Percentiles rank a stretch among this genome's conserved stretches.
Evolutionary conservation across 345 rosid species (phyloP).

Genomic region (Bretschneidera sinensis): DNA sequence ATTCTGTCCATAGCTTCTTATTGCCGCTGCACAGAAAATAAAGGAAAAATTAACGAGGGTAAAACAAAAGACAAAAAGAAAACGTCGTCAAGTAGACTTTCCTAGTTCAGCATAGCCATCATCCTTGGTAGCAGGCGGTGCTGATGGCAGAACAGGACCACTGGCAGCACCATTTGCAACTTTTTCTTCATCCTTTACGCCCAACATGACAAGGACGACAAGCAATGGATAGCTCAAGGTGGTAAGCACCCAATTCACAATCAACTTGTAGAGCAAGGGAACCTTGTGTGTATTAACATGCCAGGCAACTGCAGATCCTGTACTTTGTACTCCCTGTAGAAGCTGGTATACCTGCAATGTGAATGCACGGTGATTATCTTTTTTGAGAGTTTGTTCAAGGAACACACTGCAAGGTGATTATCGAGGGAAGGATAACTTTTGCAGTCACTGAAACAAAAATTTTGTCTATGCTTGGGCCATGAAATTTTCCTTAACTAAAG

Average conservation of each 20-base stretch:
- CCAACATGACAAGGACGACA: slow-evolving; percentile 34
- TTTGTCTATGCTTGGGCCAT: too few species aligned
- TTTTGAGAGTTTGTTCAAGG: too few species aligned
- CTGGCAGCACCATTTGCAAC: slow-evolving; percentile 7
- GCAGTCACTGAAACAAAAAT: too few species aligned
- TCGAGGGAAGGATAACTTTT: too few species aligned
- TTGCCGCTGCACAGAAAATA: neutral
- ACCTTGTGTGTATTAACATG: slow-evolving; percentile 48
- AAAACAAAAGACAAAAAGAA: neutral
- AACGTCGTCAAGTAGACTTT: neutral
- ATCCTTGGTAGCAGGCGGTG: neutral
- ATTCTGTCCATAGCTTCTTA: too few species aligned
- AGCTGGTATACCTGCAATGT: slow-evolving; percentile 57
- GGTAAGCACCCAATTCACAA: slow-evolving; percentile 51
- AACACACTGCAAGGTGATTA: too few species aligned
- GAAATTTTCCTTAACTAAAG: too few species aligned
- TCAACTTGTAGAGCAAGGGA: slow-evolving; percentile 32
- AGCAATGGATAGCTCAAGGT: slow-evolving; percentile 55
- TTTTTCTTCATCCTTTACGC: slow-evolving; percentile 37
- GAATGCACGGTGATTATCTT: too few species aligned
- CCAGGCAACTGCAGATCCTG: slow-evolving; percentile 69
- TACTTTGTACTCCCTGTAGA: slow-evolving; percentile 72
- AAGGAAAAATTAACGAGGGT: neutral
- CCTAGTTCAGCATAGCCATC: neutral
- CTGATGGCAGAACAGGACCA: slow-evolving; percentile 7